A percentile compares a stretch with the other conserved stretches of the same genome.
Conservation (phyloP, 768 basidiomycete species). For the Astraeus odoratus region DNA sequence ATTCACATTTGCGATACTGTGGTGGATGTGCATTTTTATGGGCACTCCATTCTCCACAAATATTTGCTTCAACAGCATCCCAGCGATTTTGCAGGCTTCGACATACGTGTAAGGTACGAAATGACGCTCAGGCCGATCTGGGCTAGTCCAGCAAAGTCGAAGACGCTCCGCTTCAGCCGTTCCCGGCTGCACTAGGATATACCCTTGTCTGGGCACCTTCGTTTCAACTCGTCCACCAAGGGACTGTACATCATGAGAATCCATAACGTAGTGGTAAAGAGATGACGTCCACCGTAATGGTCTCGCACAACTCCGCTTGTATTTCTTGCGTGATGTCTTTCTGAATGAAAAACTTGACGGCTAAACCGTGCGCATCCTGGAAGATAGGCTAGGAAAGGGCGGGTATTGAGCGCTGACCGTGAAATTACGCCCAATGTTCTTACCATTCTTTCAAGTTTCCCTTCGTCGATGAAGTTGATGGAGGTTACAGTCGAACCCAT, state of each 20-base stretch:
- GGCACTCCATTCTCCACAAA: conserved; percentile 60
- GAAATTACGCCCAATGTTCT: conserved; percentile 2
- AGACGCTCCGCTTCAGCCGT: conserved; percentile 71
- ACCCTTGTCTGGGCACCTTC: conserved; percentile 74
- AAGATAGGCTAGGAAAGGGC: conserved; percentile 51
- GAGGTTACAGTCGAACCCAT: conserved; percentile 18
- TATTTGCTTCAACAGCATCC: conserved; percentile 67
- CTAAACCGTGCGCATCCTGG: conserved; percentile 57
- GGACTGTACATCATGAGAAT: conserved; percentile 34
- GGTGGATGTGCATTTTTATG: conserved; percentile 74
- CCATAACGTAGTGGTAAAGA: conserved; percentile 1
- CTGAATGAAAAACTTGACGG: conserved; percentile 81
- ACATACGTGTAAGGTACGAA: conserved; percentile 80
- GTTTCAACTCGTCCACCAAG: conserved; percentile 72
- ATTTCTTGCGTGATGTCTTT: conserved; percentile 65
- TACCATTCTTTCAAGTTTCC: conserved; percentile 19
- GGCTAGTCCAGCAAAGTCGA: conserved; percentile 61
- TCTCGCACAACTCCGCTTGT: conserved; percentile 67
- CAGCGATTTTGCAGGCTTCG: conserved; percentile 77
- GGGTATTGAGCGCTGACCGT: background rate
- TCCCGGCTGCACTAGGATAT: conserved; percentile 61
- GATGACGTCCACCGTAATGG: conserved; percentile 47
- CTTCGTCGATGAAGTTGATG: background rate
- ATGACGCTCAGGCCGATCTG: conserved; percentile 65
- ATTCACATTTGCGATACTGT: conserved; percentile 74